phyloP scores from a whole-genome alignment of 768 basidiomycete species.

The Galerina sulciceps region DNA sequence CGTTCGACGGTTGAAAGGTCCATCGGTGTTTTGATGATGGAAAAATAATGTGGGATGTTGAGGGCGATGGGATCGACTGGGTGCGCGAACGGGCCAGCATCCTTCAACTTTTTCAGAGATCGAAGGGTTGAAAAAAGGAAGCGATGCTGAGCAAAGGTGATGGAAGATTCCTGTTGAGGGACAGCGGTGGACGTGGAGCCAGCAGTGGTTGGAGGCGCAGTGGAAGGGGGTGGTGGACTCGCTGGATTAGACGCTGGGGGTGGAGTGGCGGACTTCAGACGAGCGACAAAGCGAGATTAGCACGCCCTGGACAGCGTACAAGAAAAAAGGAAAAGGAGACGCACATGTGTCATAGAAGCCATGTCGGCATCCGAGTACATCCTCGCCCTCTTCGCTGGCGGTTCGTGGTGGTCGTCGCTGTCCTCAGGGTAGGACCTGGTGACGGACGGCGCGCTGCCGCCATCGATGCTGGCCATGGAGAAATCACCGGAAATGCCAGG shows the following conservation, averaged over 20 bases:
- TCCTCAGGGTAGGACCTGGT: conserved; percentile 35
- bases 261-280: conserved; percentile 74
- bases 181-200: conserved; percentile 18
- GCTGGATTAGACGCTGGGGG: conserved; percentile 63
- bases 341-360: conserved; percentile 75
- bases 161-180: conserved; percentile 36
- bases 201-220: conserved; percentile 23
- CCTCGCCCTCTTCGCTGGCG: conserved; percentile 83
- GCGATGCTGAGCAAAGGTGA: conserved; percentile 76
- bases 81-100: conserved; percentile 76
- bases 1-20: conserved; percentile 92
- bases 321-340: conserved; percentile 41
- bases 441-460: conserved; percentile 23
- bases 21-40: conserved; percentile 90
- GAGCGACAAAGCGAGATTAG: conserved; percentile 48
- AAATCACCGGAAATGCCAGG: conserved; percentile 42
- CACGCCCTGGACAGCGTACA: conserved; percentile 58
- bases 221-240: conserved; percentile 31
- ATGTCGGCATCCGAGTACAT: conserved; percentile 78
- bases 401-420: conserved; percentile 67
- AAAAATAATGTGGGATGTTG: conserved; percentile 86
- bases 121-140: conserved; percentile 81
- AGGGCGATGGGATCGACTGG: conserved; percentile 90
- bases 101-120: conserved; percentile 84
- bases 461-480: conserved; percentile 40